Conservation (phyloP, 75 land plant genomes). For the Adiantum capillusveneris region DNA sequence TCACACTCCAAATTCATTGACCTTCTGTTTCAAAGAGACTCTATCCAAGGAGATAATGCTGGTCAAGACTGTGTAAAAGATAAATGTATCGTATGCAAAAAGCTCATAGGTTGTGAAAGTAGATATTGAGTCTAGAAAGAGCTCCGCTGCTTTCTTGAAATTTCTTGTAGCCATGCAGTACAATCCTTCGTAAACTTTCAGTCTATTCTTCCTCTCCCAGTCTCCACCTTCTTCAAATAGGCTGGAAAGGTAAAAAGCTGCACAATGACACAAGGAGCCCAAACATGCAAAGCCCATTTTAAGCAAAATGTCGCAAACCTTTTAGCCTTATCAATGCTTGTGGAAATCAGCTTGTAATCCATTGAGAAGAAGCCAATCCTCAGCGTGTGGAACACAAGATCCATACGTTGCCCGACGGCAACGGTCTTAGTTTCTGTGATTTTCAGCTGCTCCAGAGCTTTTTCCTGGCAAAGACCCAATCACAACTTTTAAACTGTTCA, state of each 20-base stretch:
- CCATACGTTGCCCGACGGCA: conserved; percentile 99
- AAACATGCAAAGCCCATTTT: background rate
- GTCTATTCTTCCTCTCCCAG: conserved; percentile 97
- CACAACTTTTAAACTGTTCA: too few relatives aligned
- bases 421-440: conserved; percentile 89
- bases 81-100: conserved; percentile 88
- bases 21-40: conserved; percentile 90
- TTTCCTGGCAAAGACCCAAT: too few relatives aligned
- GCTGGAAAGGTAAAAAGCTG: conserved; percentile 16
- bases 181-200: conserved; percentile 95
- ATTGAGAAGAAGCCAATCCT: conserved; percentile 81
- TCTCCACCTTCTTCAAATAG: conserved; percentile 98
- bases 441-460: conserved; percentile 88
- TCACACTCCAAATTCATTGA: too few relatives aligned
- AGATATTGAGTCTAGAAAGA: conserved; percentile 94
- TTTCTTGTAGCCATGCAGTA: conserved; percentile 95
- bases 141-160: conserved; percentile 85
- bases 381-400: conserved; percentile 83
- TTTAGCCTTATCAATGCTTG: conserved; percentile 95
- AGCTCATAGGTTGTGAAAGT: conserved; percentile 97
- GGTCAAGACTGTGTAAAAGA: conserved; percentile 90
- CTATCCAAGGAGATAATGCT: conserved; percentile 95
- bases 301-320: conserved; percentile 20
- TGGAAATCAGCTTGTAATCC: conserved; percentile 90
- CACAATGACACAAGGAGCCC: background rate